phyloP scores from a whole-genome alignment of 1,139 yeast genomes.

The Debaryomycetaceae sp. region DNA sequence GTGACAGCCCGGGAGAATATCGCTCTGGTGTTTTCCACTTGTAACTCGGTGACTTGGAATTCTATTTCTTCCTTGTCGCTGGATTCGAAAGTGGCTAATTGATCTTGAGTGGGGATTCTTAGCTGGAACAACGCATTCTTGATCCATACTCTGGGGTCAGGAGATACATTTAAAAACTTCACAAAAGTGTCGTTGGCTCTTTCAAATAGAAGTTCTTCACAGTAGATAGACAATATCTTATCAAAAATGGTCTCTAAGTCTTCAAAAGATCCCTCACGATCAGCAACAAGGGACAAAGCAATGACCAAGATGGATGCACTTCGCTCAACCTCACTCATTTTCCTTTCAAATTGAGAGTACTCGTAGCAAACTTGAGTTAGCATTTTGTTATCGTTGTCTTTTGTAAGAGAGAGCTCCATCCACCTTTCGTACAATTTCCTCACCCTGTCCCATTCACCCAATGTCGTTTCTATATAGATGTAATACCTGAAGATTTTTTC shows the following conservation, averaged over 20 bases:
- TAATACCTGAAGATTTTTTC: conserved; percentile 59
- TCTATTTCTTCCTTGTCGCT: conserved; percentile 48
- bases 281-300: background rate
- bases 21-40: conserved; percentile 48
- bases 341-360: conserved; percentile 66
- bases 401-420: conserved; percentile 51
- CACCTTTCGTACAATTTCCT: conserved; percentile 68
- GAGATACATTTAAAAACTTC: conserved; percentile 31
- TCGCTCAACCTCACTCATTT: conserved; percentile 67
- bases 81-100: conserved; percentile 37
- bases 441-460: conserved; percentile 78
- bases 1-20: conserved; percentile 56
- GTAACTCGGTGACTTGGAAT: conserved; percentile 50
- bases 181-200: conserved; percentile 55
- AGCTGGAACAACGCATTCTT: conserved; percentile 71
- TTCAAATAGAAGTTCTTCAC: conserved; percentile 41
- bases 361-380: conserved; percentile 28
- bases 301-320: conserved; percentile 59
- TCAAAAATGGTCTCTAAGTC: background rate
- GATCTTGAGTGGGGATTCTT: conserved; percentile 56
- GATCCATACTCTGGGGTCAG: conserved; percentile 54
- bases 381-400: conserved; percentile 40
- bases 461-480: conserved; percentile 50
- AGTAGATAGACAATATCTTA: background rate
- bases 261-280: background rate